Evolutionary conservation across 768 basidiomycete genomes (phyloP), one percentile per base, ranked within the genome.

Genomic region (Dictyophora rubrovolvata): DNA sequence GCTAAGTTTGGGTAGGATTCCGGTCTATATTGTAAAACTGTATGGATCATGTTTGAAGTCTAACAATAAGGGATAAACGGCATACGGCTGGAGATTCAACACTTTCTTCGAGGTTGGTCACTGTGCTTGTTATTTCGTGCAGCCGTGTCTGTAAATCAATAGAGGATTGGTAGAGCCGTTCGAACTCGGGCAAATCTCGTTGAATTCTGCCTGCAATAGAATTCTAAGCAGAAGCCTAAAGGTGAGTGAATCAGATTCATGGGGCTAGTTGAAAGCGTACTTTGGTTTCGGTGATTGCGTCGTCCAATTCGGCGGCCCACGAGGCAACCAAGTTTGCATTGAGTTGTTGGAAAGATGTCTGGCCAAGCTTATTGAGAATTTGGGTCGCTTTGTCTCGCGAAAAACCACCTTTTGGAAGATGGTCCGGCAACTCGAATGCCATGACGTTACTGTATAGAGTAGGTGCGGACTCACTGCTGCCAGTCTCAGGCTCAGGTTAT

Each of bases 141-240:
- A 84, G 69, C 23, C 84, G 80, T 59, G 77, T 73, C 67, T 87
- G 86, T 20, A 89, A 78, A 28, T 82, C 81, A 69, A 75, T 77
- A 17, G 89, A 79, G 14, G 82, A 78, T 49, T 77, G 70, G 33
- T 85, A 65, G 64, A 92, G 87, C 37, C 73, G 71, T 54, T 86
- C 79, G 60, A 92, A 89, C 21, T 74, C 69, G 12, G 82, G 79
- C 16, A 82, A 71, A 69, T 90, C 79, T 16, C 73, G 70, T 60
- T 85, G 78, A 63, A 92, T 85, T 52, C 87, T 81, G 63, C 86
- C 83, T 64, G 86, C 83, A 63, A 95, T 83, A 65, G 75, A 79
- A 65, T 76, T 73, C 83, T 92, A 70, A 22, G n/a, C 66, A 61
- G 16, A 48, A 61, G 64, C 33, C 63, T 58, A 9, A 53, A 11